Evolutionary conservation across 345 rosid species (phyloP).

Genomic region (Physaria fendleri): DNA sequence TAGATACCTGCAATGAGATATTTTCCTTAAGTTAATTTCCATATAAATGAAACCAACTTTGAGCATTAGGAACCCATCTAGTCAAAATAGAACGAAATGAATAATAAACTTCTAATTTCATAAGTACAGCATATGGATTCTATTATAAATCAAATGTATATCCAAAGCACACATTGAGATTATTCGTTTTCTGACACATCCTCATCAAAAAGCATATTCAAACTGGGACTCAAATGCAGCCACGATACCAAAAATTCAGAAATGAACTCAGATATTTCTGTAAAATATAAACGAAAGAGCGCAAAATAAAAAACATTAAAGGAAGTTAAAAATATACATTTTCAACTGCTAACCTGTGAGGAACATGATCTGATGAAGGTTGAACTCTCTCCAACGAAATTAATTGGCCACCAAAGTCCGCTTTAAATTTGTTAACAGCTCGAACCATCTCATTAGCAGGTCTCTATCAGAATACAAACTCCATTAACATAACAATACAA

Average conservation of each 20-base stretch:
- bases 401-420: slow-evolving; percentile 91
- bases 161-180: too few species aligned
- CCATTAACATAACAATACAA: not conserved
- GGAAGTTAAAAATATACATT: not conserved
- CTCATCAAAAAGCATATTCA: too few species aligned
- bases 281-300: not conserved
- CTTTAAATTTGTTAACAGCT: slow-evolving; percentile 87
- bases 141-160: too few species aligned
- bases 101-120: too few species aligned
- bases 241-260: not conserved
- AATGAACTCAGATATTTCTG: not conserved
- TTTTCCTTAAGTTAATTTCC: not conserved
- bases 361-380: slow-evolving; percentile 90
- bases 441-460: slow-evolving; percentile 83
- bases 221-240: not conserved
- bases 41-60: not conserved
- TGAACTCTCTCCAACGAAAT: slow-evolving; percentile 86
- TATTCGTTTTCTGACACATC: too few species aligned
- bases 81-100: too few species aligned
- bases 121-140: too few species aligned
- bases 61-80: slow-evolving; percentile 4
- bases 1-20: slow-evolving; percentile 49
- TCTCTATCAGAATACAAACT: slow-evolving; percentile 39
- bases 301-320: not conserved
- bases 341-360: slow-evolving; percentile 58